Evolutionary conservation across 441 rosid species (phyloP).

Genomic region (Adansonia grandidieri): DNA sequence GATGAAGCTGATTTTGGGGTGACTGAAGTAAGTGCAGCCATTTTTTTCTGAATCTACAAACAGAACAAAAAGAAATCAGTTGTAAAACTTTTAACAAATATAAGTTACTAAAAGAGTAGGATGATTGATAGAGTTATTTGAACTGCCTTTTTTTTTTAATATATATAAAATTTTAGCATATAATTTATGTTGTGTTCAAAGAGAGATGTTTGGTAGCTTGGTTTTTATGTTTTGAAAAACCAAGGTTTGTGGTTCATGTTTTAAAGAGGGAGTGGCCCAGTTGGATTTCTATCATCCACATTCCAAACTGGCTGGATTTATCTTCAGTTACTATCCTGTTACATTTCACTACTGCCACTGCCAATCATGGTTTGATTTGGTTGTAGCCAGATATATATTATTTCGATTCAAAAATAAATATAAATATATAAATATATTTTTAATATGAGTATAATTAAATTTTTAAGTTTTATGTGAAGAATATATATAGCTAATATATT

Average conservation of each 20-base stretch:
- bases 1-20: constrained; percentile 50
- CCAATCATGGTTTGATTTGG: too few species aligned
- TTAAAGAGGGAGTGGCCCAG: neutral
- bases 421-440: too few species aligned
- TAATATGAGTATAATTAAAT: too few species aligned
- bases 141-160: neutral
- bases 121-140: neutral
- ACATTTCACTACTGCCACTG: too few species aligned
- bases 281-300: constrained; percentile 41
- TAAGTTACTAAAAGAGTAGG: neutral
- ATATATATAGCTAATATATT: too few species aligned
- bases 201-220: constrained; percentile 16
- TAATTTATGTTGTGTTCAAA: constrained; percentile 5
- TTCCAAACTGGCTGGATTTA: neutral
- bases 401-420: too few species aligned
- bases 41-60: constrained; percentile 21
- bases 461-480: too few species aligned
- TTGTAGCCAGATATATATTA: too few species aligned
- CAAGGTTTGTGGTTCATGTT: constrained; percentile 68
- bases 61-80: neutral
- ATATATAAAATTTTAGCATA: neutral
- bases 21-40: constrained; percentile 66
- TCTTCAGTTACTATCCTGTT: neutral
- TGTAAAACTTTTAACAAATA: constrained; percentile 14
- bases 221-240: constrained; percentile 43